These are phyloP conservation scores for Coniferiporia weirii DNA, from an alignment of 1,284 basidiomycete species.

Conservation along the genomic window DNA sequence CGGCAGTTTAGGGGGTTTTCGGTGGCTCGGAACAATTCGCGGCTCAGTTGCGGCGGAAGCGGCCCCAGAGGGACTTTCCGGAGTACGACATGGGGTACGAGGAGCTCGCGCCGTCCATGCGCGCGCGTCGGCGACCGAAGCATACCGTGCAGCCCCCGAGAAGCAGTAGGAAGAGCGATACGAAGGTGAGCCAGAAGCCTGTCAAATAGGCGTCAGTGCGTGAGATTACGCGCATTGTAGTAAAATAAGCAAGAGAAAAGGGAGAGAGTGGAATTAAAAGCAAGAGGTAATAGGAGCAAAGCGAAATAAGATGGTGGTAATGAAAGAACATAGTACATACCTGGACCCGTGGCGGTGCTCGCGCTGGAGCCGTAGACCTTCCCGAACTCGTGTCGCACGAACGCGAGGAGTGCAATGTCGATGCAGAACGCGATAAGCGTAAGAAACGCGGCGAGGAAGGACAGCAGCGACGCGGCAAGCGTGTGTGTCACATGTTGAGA, in stretches of 20 bases:
- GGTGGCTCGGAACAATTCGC: too few species aligned
- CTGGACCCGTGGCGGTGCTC: constrained; percentile 51
- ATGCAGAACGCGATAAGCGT: constrained; percentile 66
- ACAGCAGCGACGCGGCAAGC: constrained; percentile 52
- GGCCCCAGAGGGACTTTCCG: constrained; percentile 11
- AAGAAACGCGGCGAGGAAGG: constrained; percentile 62
- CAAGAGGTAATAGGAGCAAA: background rate
- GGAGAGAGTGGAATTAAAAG: background rate
- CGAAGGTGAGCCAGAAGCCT: constrained; percentile 76
- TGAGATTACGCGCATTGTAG: background rate
- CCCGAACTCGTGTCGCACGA: constrained; percentile 51
- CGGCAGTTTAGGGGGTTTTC: too few species aligned
- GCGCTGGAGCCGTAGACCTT: constrained; percentile 36
- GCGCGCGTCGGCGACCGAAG: constrained; percentile 54
- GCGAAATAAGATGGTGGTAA: too few species aligned
- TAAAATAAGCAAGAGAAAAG: background rate
- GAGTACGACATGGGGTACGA: constrained; percentile 26
- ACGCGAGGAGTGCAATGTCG: constrained; percentile 68
- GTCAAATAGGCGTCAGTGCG: background rate
- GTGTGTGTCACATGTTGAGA: constrained; percentile 55
- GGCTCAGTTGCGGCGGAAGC: constrained; percentile 9
- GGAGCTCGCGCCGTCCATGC: constrained; percentile 36
- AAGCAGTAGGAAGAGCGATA: constrained; percentile 55
- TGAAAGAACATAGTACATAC: constrained; percentile 36
- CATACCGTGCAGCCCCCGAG: constrained; percentile 64